A percentile compares a stretch with the other conserved stretches of the same genome.
Evolutionary conservation across 495 filamentous ascomycete species (phyloP).

Genomic region (Penicillium canescens): DNA sequence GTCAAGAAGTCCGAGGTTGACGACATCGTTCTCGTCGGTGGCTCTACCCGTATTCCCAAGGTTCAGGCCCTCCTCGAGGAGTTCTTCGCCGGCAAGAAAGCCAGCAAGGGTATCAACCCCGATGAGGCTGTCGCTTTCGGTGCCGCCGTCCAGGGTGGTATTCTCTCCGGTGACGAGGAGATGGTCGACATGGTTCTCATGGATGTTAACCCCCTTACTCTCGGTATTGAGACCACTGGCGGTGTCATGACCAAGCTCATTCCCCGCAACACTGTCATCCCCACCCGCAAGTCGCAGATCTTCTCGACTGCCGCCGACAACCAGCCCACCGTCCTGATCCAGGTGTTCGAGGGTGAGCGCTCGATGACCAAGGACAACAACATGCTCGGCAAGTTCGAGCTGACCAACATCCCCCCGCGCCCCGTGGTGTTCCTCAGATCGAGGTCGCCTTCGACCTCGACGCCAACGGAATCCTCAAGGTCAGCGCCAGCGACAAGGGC

Average conservation of each 20-base stretch:
- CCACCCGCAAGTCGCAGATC: constrained; percentile 95
- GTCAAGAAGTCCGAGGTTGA: constrained; percentile 83
- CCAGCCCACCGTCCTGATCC: constrained; percentile 95
- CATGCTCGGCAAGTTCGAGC: constrained; percentile 95
- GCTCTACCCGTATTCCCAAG: constrained; percentile 96
- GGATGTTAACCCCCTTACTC: constrained; percentile 97
- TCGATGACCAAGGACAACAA: constrained; percentile 97
- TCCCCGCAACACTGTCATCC: constrained; percentile 91
- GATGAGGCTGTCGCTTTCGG: constrained; percentile 98
- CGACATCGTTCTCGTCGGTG: constrained; percentile 89
- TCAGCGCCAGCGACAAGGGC: constrained; percentile 92
- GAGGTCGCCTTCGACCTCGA: constrained; percentile 98
- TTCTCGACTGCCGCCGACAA: constrained; percentile 98
- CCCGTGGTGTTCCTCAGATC: constrained; percentile 95
- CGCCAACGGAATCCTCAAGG: constrained; percentile 97
- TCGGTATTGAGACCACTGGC: constrained; percentile 98
- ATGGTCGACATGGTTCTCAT: constrained; percentile 82
- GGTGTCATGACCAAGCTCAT: constrained; percentile 99
- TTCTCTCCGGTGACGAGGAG: constrained; percentile 83
- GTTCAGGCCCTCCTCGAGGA: constrained; percentile 93
- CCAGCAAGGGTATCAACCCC: constrained; percentile 97
- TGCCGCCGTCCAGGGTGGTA: constrained; percentile 95
- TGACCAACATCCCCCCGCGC: constrained; percentile 94
- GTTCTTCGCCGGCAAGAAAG: constrained; percentile 91
- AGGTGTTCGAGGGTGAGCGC: constrained; percentile 96